phyloP scores from a whole-genome alignment of 2,329 filamentous ascomycete genomes.

The Nothomitra cinnamomea region DNA sequence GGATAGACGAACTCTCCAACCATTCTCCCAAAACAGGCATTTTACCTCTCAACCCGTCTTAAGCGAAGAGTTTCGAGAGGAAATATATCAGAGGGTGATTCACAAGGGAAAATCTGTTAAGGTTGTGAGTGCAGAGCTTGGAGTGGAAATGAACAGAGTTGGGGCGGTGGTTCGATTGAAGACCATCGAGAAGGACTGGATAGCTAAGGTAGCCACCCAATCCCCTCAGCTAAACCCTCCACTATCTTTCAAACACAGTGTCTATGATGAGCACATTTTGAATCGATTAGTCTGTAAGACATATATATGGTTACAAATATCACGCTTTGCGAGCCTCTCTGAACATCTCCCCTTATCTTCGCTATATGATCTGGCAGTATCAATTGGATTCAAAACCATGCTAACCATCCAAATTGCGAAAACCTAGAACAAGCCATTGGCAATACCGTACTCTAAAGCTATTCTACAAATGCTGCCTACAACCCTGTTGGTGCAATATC shows the following conservation, averaged over 20 bases:
- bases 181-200: conserved; percentile 68
- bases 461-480: conserved; percentile 66
- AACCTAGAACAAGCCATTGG: conserved; percentile 55
- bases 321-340: conserved; percentile 9
- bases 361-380: background rate
- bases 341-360: conserved; percentile 11
- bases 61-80: conserved; percentile 52
- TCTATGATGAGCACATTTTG: conserved; percentile 49
- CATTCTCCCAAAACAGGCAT: conserved; percentile 70
- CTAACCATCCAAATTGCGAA: conserved; percentile 6
- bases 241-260: background rate
- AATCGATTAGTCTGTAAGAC: conserved; percentile 99
- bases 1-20: conserved; percentile 24
- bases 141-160: conserved; percentile 68
- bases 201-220: conserved; percentile 41
- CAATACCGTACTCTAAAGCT: conserved; percentile 58
- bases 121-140: conserved; percentile 57
- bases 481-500: conserved; percentile 23
- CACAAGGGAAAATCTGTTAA: conserved; percentile 51
- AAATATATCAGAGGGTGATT: conserved; percentile 55
- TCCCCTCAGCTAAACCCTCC: background rate
- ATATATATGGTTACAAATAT: conserved; percentile 62
- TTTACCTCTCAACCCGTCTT: conserved; percentile 51
- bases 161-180: conserved; percentile 75
- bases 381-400: no score